These are phyloP conservation scores for Trametes villosa DNA, from an alignment of 768 basidiomycete species.

Conservation along the genomic window DNA sequence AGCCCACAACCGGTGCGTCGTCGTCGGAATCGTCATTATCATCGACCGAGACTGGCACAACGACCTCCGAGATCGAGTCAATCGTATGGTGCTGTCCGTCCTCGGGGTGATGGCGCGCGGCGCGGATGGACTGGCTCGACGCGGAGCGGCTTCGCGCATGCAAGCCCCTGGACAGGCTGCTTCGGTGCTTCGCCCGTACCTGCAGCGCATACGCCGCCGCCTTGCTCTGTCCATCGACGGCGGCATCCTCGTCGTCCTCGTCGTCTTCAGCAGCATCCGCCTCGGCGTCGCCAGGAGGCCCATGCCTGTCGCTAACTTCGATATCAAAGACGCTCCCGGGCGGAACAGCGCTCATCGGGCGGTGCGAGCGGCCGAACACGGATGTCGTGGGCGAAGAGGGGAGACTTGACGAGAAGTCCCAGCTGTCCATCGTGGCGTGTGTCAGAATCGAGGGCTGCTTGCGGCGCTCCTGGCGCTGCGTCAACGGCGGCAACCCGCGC, in stretches of 20 bases:
- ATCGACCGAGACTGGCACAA: slow-evolving; percentile 4
- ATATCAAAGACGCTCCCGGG: slow-evolving; percentile 42
- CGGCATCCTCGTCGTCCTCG: slow-evolving; percentile 10
- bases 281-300: neutral
- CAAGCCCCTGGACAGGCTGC: neutral
- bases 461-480: slow-evolving; percentile 70
- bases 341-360: slow-evolving; percentile 21
- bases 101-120: slow-evolving; percentile 22
- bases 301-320: slow-evolving; percentile 33
- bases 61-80: slow-evolving; percentile 27
- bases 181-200: slow-evolving; percentile 23
- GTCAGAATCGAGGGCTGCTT: slow-evolving; percentile 44
- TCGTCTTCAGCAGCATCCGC: neutral
- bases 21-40: slow-evolving; percentile 11
- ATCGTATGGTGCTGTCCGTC: slow-evolving; percentile 16
- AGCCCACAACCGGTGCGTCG: slow-evolving; percentile 11
- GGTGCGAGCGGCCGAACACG: slow-evolving; percentile 25
- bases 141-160: slow-evolving; percentile 16
- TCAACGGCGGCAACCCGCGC: slow-evolving; percentile 72
- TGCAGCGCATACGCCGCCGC: slow-evolving; percentile 29
- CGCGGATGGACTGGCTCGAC: slow-evolving; percentile 15
- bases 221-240: slow-evolving; percentile 15
- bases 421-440: slow-evolving; percentile 69
- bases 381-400: slow-evolving; percentile 33
- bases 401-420: slow-evolving; percentile 70